Conservation (phyloP, 345 rosid genomes). For the Citrus medica region DNA sequence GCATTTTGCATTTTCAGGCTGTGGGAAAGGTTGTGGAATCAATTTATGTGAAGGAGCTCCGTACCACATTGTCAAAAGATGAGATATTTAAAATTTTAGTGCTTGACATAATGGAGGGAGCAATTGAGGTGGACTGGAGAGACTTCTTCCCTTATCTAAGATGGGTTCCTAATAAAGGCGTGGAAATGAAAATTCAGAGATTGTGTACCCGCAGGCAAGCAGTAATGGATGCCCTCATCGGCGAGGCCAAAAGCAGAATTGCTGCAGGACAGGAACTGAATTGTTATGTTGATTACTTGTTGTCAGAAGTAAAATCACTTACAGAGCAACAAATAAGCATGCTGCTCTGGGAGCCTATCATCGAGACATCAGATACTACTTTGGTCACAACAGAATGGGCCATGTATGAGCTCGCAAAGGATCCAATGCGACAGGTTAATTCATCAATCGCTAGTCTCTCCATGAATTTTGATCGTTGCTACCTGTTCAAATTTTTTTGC, state of each 20-base stretch:
- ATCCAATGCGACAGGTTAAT: slow-evolving; percentile 51
- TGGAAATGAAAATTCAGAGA: slow-evolving; percentile 47
- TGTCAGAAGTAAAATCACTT: slow-evolving; percentile 59
- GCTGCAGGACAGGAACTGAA: slow-evolving; percentile 41
- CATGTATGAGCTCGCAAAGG: slow-evolving; percentile 74
- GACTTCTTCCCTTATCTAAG: slow-evolving; percentile 84
- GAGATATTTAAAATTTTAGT: slow-evolving; percentile 57
- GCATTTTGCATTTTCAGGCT: slow-evolving; percentile 31
- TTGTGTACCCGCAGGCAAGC: slow-evolving; percentile 50
- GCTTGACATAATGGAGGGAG: slow-evolving; percentile 73
- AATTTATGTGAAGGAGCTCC: slow-evolving; percentile 63
- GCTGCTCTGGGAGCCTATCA: slow-evolving; percentile 75
- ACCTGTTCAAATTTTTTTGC: not conserved
- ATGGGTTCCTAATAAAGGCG: slow-evolving; percentile 72
- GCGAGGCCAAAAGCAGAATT: no score
- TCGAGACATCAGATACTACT: slow-evolving; percentile 75
- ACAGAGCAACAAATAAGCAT: slow-evolving; percentile 55
- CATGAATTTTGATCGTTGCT: not conserved
- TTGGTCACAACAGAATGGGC: slow-evolving; percentile 92
- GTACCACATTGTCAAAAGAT: slow-evolving; percentile 49
- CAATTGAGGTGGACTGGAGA: slow-evolving; percentile 88
- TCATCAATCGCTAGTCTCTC: not conserved
- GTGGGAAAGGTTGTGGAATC: slow-evolving; percentile 64
- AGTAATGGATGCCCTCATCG: not conserved
- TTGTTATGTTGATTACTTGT: slow-evolving; percentile 56